Percentiles rank a stretch among this genome's conserved stretches.
phyloP scores from a whole-genome alignment of 2,329 filamentous ascomycete species.

The Penicillium sp. region DNA sequence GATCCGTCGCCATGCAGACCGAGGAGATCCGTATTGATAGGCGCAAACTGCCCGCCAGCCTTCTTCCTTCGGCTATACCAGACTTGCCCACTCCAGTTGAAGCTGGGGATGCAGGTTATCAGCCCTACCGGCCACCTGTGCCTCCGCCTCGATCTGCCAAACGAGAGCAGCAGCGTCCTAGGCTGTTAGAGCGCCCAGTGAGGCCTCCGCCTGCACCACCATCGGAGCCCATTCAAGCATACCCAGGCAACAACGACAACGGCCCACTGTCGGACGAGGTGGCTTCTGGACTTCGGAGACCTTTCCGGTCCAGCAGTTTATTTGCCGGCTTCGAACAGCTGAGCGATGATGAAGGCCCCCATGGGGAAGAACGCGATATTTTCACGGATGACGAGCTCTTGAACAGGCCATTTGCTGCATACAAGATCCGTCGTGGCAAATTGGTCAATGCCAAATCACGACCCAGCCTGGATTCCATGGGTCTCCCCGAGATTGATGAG shows the following conservation, averaged over 20 bases:
- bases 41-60: slow-evolving; percentile 71
- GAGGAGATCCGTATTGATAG: slow-evolving; percentile 85
- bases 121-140: slow-evolving; percentile 34
- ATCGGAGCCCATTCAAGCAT: slow-evolving; percentile 59
- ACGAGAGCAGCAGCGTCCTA: slow-evolving; percentile 26
- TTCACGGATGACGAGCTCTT: slow-evolving; percentile 47
- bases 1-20: slow-evolving; percentile 71
- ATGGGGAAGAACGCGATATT: slow-evolving; percentile 28
- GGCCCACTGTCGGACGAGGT: slow-evolving; percentile 63
- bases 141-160: slow-evolving; percentile 36
- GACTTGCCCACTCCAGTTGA: slow-evolving; percentile 44
- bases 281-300: slow-evolving; percentile 62
- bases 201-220: slow-evolving; percentile 20
- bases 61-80: slow-evolving; percentile 75
- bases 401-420: slow-evolving; percentile 45
- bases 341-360: slow-evolving; percentile 51
- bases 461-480: slow-evolving; percentile 33
- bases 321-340: slow-evolving; percentile 78
- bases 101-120: slow-evolving; percentile 28
- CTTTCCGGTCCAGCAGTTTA: slow-evolving; percentile 76
- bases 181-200: slow-evolving; percentile 34
- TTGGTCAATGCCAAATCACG: slow-evolving; percentile 38
- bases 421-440: slow-evolving; percentile 43
- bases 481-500: slow-evolving; percentile 40
- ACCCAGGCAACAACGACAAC: slow-evolving; percentile 78